phyloP scores from a whole-genome alignment of 306 rosid species.

The Leucaena leucocephala region DNA sequence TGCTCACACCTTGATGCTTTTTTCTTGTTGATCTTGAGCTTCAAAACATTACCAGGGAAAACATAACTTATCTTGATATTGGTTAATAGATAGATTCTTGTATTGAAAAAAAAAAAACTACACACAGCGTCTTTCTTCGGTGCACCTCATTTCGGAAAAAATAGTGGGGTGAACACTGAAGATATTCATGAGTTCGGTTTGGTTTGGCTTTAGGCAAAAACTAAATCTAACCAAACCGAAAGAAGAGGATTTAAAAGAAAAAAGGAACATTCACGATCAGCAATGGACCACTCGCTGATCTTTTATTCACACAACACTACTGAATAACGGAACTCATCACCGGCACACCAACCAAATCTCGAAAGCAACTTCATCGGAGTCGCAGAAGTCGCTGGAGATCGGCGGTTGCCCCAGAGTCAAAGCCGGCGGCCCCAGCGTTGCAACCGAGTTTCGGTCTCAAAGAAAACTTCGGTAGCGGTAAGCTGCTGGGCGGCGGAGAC shows the following conservation, averaged over 20 bases:
- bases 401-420: constrained; percentile 77
- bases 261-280: constrained; percentile 13
- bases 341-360: background rate
- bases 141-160: background rate
- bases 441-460: constrained; percentile 64
- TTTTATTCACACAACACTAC: constrained; percentile 41
- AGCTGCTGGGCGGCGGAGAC: constrained; percentile 91
- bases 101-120: background rate
- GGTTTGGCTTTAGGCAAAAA: too few relatives aligned
- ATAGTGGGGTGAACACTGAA: background rate
- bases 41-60: background rate
- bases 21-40: background rate
- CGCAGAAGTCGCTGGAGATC: constrained; percentile 77
- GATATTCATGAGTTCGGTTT: too few relatives aligned
- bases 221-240: too few relatives aligned
- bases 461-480: constrained; percentile 85
- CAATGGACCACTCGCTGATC: constrained; percentile 37
- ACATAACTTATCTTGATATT: background rate
- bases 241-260: background rate
- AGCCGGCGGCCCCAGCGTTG: constrained; percentile 55
- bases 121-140: background rate
- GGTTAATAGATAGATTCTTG: background rate
- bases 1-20: too few relatives aligned
- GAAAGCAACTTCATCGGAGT: constrained; percentile 54
- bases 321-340: background rate